phyloP scores from a whole-genome alignment of 345 rosid genomes.

The Eucalyptus camaldulensis region DNA sequence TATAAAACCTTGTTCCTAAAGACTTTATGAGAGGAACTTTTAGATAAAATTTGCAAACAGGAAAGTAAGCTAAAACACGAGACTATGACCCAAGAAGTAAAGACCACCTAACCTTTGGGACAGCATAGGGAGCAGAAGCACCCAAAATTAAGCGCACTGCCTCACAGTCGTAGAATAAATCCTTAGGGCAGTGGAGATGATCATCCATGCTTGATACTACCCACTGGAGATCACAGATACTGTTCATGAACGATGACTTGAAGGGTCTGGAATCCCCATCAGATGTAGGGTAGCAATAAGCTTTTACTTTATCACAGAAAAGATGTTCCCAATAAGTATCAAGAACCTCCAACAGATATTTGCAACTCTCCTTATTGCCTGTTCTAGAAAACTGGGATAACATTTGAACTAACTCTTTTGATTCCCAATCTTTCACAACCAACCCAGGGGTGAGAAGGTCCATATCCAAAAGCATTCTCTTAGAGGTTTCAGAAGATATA shows the following conservation, averaged over 20 bases:
- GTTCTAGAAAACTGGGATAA: constrained; percentile 29
- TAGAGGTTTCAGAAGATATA: constrained; percentile 11
- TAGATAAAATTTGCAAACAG: background rate
- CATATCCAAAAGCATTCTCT: constrained; percentile 9
- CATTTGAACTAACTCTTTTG: constrained; percentile 52
- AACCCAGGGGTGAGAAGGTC: constrained; percentile 20
- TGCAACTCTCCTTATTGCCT: constrained; percentile 42
- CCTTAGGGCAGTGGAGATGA: constrained; percentile 58
- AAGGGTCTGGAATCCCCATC: constrained; percentile 24
- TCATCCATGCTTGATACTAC: constrained; percentile 65
- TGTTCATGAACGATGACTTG: constrained; percentile 59
- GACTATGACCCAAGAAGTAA: background rate
- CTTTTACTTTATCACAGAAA: constrained; percentile 47
- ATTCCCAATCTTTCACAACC: constrained; percentile 80
- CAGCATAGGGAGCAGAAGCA: constrained; percentile 67
- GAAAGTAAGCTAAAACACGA: background rate
- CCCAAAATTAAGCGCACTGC: constrained; percentile 72
- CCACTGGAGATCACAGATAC: constrained; percentile 56
- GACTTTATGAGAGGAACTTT: background rate
- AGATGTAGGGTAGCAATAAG: constrained; percentile 15
- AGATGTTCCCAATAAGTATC: constrained; percentile 69
- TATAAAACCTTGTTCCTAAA: background rate
- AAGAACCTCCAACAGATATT: constrained; percentile 60
- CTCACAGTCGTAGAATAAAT: constrained; percentile 75
- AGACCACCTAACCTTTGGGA: constrained; percentile 60